Base-by-base conservation (phyloP, 208 protist genomes). In the Crithidia acanthocephali region DNA sequence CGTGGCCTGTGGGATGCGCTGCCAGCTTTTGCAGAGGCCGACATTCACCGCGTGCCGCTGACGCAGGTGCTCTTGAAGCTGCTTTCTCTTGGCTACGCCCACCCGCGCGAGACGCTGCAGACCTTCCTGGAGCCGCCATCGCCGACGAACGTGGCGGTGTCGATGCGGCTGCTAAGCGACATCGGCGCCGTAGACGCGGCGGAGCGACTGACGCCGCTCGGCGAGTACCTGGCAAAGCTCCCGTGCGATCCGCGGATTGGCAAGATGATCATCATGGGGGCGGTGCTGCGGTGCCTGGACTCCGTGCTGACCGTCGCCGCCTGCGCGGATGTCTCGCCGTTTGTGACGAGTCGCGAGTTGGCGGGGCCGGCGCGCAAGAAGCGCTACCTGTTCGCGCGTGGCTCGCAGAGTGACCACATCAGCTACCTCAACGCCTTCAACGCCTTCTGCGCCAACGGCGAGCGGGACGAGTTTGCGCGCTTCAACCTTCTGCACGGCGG, bases 231-330 rank as follows among this genome's bases (percentile, higher is more conserved):
- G 10, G 79, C 92, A n/a, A 58, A 72, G 48, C 81, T 98, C 18
- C 97, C 97, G 9, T 91, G 95, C 52, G 93, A 98, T 50, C 81
- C 86, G 42, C 79, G 78, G 23, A 71, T 98, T 22, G 97, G 91
- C 16, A 98, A 98, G 74, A 97, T 98, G 93, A 90, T 99, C 44
- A 77, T 99, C 32, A 96, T 95, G 70, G 95, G 91, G 30, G 87
- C 88, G 11, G 85, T 99, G 7, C 81, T 99, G 53, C 59, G 82
- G 45, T 99, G 97, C 76, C 48, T 98, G 5, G 97, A 99, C 75
- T 95, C 96, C 0, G 84, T 95, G 4, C 76, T 99, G 40, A 99
- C 96, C 0, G 93, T 99, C 59, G 97, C 96, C 9, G 98, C 98
- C 1, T 81, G 85, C 30, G 71, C 76, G 16, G 88, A 94, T 57